Evolutionary conservation across 2,329 filamentous ascomycete species (phyloP).

Genomic region (Aspergillus sp.): DNA sequence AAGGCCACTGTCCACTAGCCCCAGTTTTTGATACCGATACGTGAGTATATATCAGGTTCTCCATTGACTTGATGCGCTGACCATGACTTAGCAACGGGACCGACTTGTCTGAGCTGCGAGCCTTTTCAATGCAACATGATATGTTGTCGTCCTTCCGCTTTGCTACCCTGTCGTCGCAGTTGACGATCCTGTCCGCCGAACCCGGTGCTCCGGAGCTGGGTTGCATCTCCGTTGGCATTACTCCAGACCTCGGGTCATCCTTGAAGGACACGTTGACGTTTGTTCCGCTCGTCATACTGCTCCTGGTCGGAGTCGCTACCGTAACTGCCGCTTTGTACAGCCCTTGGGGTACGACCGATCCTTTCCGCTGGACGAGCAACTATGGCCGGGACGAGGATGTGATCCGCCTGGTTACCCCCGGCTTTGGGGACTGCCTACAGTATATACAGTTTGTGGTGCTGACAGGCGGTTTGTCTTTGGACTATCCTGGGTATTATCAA

Average conservation of each 20-base stretch:
- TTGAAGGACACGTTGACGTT: conserved; percentile 63
- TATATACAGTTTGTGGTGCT: conserved; percentile 91
- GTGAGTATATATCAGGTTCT: conserved; percentile 24
- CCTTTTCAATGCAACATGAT: conserved; percentile 63
- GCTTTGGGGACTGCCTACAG: conserved; percentile 92
- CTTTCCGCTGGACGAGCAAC: conserved; percentile 96
- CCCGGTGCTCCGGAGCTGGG: conserved; percentile 53
- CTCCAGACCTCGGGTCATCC: conserved; percentile 65
- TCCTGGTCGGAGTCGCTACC: conserved; percentile 73
- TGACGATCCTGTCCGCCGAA: conserved; percentile 70
- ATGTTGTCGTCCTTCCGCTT: conserved; percentile 81
- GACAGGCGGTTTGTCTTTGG: conserved; percentile 75
- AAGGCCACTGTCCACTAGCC: conserved; percentile 62
- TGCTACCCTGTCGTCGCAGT: conserved; percentile 64
- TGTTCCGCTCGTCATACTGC: conserved; percentile 66
- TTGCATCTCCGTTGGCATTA: conserved; percentile 74
- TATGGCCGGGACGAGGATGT: conserved; percentile 91
- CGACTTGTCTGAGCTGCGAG: conserved; percentile 50
- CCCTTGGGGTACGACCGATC: conserved; percentile 83
- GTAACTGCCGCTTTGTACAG: conserved; percentile 77
- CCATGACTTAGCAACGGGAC: conserved; percentile 20
- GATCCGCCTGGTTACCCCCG: conserved; percentile 83
- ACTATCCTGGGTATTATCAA: conserved; percentile 91
- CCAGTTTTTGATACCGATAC: conserved; percentile 58
- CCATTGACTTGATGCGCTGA: not conserved